Base-by-base conservation (phyloP, 78 protist species). In the Planoprotostelium fungivorum region DNA sequence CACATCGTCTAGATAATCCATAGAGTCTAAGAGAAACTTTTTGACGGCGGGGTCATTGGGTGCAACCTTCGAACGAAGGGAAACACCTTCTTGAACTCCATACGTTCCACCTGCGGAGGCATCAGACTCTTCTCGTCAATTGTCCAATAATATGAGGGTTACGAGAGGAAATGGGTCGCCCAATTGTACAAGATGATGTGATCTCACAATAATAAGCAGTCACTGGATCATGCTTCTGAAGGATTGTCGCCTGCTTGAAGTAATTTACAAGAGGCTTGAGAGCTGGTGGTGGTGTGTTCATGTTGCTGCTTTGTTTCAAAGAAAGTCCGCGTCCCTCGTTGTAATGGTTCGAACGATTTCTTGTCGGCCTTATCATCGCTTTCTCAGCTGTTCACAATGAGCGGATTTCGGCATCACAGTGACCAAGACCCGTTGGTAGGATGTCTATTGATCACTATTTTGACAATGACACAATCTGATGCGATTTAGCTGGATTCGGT, bases 191-290 rank as follows among this genome's bases (percentile, higher is more conserved):
- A 87, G 0, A 34, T 89, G 87, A 38, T 89, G 38, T 86, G 16
- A 89, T 39, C 63, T 87, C 90, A 28, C 92, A 89, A 87, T 87
- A 93, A 86, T 93, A 93, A 0, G 95, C 93, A 90, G 89, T 90
- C 25, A 90, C 84, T 29, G 38, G 35, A 83, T 93, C 95, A 84
- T 86, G 88, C 87, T 89, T 93, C 29, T 87, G 90, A n/a, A 93
- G 63, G 36, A 90, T 90, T 0, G 37, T 87, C 31, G 95, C 92
- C 38, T 90, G 92, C 37, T 93, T 93, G 37, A 93, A 38, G 31
- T 38, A 89, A 35, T 90, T 90, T 5, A 73, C 28, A 31, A 93
- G 83, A 9, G 95, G 73, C 88, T 93, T 89, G 29, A 93, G 85
- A 36, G 63, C 73, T 87, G 93, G 87, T 39, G 95, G 95, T 90